Conservation (phyloP, 208 protist species). For the Acanthamoeba healyi region DNA sequence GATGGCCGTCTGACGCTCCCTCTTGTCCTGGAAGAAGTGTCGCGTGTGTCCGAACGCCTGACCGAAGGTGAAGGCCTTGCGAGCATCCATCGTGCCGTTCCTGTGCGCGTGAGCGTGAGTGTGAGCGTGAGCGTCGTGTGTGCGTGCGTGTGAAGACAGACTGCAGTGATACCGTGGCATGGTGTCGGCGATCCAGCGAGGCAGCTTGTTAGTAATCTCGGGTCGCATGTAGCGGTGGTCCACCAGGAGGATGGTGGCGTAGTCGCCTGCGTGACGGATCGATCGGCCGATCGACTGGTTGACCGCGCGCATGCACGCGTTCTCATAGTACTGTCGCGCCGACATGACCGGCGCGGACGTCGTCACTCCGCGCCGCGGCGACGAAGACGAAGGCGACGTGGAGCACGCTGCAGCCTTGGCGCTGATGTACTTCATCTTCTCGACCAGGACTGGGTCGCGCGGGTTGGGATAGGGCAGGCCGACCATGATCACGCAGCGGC, state of each 20-base stretch:
- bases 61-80: not conserved
- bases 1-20: not conserved
- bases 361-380: not conserved
- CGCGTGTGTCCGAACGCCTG: slow-evolving; percentile 24
- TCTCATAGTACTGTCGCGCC: slow-evolving; percentile 90
- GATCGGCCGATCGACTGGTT: slow-evolving; percentile 96
- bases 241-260: slow-evolving; percentile 95
- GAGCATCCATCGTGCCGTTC: not conserved
- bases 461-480: slow-evolving; percentile 97
- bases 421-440: slow-evolving; percentile 89
- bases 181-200: slow-evolving; percentile 77
- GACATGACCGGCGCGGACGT: not conserved
- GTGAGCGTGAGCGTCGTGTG: too few relatives aligned
- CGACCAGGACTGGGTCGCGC: slow-evolving; percentile 92
- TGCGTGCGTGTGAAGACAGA: not conserved
- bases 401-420: not conserved
- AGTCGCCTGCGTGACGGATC: slow-evolving; percentile 95
- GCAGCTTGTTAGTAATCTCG: slow-evolving; percentile 77
- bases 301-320: slow-evolving; percentile 96
- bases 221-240: slow-evolving; percentile 91
- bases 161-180: not conserved
- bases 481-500: slow-evolving; percentile 95
- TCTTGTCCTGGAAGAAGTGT: slow-evolving; percentile 32
- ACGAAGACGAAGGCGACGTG: not conserved
- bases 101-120: not conserved